Evolutionary conservation across 192 early-diverging fungal species (phyloP), one percentile per base, ranked within the genome.

Genomic region (Gryganskiella cystojenkinii): DNA sequence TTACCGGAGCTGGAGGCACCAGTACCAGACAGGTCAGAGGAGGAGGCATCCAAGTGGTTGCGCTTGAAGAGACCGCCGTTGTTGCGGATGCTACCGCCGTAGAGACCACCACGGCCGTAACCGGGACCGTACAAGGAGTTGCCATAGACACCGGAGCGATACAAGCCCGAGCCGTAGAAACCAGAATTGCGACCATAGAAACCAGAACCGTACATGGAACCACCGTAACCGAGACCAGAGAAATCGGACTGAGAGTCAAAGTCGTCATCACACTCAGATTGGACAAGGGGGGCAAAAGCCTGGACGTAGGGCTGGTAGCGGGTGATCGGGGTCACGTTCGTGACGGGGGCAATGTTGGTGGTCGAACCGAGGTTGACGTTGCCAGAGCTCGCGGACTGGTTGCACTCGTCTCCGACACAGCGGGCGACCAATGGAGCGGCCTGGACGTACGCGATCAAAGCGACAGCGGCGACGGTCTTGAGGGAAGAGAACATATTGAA

Each of bases 231-330:
- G 54, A 30, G 27, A 19, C 19, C 5, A 2, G 43, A 11, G 19
- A 20, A 43, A 45, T 59, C 64, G 17, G 17, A 19, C 11, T 9
- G 30, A 46, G 47, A 46, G 24, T 34, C 61, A 11, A 30, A 15
- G 20, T 69, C 27, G 49, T n/a, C n/a, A n/a, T n/a, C n/a, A n/a
- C 74, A 78, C 3, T 78, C 66, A 19, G 66, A 69, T 30, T 59
- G 17, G 25, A 78, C 69, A 7, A 71, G 31, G 14, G 69, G 69
- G 6, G 69, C 61, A 35, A 35, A 45, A 1, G 69, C 42, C 31
- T 63, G 69, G 25, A 71, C 53, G 10, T 30, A 51, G 1, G 69
- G 69, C 45, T 71, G 69, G 44, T 56, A 56, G 10, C 60, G 60
- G 44, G 69, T 71, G 33, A 71, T 63, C 15, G 69, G 69, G 2